Conservation (phyloP, 352 stramenopile species). For the Globisporangium camurandrum region DNA sequence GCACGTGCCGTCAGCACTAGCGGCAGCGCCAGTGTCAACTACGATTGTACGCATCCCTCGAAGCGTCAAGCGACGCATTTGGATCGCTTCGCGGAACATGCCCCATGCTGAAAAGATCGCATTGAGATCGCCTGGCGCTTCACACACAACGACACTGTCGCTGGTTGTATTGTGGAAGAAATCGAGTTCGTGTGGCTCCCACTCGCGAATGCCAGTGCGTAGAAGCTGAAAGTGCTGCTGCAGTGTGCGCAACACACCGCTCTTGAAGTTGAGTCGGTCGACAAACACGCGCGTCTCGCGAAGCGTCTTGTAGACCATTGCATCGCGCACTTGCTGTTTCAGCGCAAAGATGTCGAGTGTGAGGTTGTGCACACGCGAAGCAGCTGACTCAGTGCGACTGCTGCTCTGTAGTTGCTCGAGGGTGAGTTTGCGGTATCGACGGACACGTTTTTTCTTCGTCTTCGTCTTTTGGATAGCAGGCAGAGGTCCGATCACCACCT, state of each 20-base stretch:
- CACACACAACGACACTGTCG: constrained; percentile 1
- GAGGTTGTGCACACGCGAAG: constrained; percentile 18
- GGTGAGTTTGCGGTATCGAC: constrained; percentile 3
- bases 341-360: constrained; percentile 27
- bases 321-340: constrained; percentile 22
- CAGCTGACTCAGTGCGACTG: not conserved
- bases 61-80: constrained; percentile 4
- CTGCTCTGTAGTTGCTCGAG: constrained; percentile 4
- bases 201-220: not conserved
- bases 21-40: not conserved
- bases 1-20: no score
- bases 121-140: constrained; percentile 13
- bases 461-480: no score
- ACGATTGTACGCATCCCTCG: not conserved
- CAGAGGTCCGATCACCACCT: no score
- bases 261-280: constrained; percentile 6
- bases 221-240: constrained; percentile 15
- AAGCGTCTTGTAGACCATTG: constrained; percentile 2
- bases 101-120: constrained; percentile 9
- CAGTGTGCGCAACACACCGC: constrained; percentile 5
- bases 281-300: constrained; percentile 9
- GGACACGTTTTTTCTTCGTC: constrained; percentile 3
- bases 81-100: constrained; percentile 5
- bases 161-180: constrained; percentile 6
- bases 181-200: not conserved